phyloP scores from a whole-genome alignment of 495 filamentous ascomycete species.

The Beverwykella pulmonaria region DNA sequence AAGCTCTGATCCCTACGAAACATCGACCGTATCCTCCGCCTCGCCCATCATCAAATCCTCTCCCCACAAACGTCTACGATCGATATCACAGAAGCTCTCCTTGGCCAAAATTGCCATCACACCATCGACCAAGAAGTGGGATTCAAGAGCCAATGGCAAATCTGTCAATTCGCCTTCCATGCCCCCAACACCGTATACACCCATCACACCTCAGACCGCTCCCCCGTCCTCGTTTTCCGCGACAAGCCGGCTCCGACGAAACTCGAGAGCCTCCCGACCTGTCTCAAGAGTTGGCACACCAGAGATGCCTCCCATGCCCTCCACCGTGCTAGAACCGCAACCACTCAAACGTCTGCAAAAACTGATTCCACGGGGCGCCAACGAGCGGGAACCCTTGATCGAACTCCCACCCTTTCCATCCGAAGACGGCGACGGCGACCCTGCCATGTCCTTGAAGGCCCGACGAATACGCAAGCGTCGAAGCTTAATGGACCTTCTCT shows the following conservation, averaged over 20 bases:
- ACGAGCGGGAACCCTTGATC: conserved; percentile 33
- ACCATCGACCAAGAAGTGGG: conserved; percentile 34
- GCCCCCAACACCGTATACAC: conserved; percentile 26
- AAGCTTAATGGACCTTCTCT: conserved; percentile 33
- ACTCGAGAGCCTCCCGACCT: conserved; percentile 14
- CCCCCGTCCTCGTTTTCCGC: conserved; percentile 8
- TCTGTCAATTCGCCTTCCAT: conserved; percentile 11
- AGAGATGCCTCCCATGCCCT: too few species aligned
- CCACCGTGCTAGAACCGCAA: background rate
- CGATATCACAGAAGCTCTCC: conserved; percentile 34
- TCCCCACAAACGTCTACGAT: conserved; percentile 35
- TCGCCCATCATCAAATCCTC: conserved; percentile 34
- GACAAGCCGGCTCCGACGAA: conserved; percentile 7
- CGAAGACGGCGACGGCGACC: background rate
- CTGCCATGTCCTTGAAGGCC: conserved; percentile 11
- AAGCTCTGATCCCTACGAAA: conserved; percentile 37
- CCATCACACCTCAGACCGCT: conserved; percentile 28
- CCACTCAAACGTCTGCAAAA: background rate
- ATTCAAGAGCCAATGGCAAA: conserved; percentile 30
- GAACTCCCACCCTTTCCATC: conserved; percentile 33
- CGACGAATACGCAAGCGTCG: conserved; percentile 30
- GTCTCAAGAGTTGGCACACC: background rate
- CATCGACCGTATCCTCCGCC: conserved; percentile 12
- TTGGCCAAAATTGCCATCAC: conserved; percentile 35
- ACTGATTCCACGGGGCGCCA: conserved; percentile 34